Evolutionary conservation across 306 rosid genomes (phyloP).

Genomic region (Acacia crassicarpa): DNA sequence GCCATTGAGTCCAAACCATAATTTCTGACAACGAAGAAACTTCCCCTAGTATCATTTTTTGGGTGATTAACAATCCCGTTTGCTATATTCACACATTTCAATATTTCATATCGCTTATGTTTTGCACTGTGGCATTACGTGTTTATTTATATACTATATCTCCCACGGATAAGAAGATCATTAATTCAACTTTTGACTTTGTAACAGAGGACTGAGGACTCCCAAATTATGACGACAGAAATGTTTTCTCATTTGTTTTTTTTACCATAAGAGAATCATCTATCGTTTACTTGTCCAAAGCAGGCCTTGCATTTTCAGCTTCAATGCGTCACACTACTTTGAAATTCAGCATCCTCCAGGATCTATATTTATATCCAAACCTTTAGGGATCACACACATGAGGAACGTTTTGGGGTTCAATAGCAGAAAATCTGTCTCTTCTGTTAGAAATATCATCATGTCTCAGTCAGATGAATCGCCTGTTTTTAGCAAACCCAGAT

Average conservation of each 20-base stretch:
- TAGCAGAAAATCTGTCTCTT: neutral
- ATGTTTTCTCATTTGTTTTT: neutral
- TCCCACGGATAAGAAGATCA: neutral
- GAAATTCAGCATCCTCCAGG: neutral
- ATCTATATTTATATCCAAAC: neutral
- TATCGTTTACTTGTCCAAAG: neutral
- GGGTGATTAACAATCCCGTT: neutral
- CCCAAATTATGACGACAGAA: neutral
- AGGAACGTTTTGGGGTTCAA: neutral
- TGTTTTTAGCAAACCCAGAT: conserved; percentile 43
- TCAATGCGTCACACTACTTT: neutral
- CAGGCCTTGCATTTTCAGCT: neutral
- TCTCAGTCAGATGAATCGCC: conserved; percentile 41
- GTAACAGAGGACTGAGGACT: neutral
- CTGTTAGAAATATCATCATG: conserved; percentile 45
- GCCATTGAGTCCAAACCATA: neutral
- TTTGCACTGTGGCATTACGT: neutral
- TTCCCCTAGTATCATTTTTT: too few species aligned
- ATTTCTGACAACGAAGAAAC: neutral
- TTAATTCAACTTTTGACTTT: neutral
- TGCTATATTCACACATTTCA: neutral
- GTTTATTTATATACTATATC: too few species aligned
- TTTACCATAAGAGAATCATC: neutral
- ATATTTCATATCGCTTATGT: neutral
- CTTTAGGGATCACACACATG: neutral